Percentiles rank a stretch among this genome's conserved stretches.
These are phyloP conservation scores for Angomonas deanei DNA, from an alignment of 208 protist genomes.

Conservation along the genomic window DNA sequence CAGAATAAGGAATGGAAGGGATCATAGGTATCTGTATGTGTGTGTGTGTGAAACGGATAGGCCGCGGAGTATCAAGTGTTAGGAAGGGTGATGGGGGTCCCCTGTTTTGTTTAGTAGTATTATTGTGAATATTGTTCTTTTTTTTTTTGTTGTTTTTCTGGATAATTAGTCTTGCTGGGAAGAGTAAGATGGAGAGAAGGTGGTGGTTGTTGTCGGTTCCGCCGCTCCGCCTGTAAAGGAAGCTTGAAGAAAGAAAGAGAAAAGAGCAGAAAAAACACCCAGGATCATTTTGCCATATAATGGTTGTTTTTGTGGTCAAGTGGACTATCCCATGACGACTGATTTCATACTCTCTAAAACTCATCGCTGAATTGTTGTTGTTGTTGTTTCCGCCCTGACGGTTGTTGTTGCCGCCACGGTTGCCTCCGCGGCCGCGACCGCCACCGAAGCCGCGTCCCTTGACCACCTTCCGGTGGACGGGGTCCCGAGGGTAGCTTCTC, in stretches of 20 bases:
- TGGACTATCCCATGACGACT: not conserved
- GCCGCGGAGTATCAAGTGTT: not conserved
- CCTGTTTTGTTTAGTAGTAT: not conserved
- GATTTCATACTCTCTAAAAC: constrained; percentile 37
- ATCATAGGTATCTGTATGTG: not conserved
- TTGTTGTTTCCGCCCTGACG: constrained; percentile 37
- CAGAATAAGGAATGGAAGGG: not conserved
- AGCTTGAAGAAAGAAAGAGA: not conserved
- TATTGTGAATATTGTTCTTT: no score
- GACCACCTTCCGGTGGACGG: constrained; percentile 52
- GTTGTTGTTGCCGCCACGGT: constrained; percentile 34
- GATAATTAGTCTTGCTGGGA: no score
- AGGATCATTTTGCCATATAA: no score
- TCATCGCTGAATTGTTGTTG: constrained; percentile 79
- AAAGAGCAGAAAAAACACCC: not conserved
- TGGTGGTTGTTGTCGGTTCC: no score
- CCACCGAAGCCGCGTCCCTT: constrained; percentile 37
- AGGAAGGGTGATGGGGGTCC: not conserved
- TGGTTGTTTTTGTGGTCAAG: no score
- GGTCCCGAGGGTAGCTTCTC: constrained; percentile 78
- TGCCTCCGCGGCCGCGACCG: constrained; percentile 28
- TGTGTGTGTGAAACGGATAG: not conserved
- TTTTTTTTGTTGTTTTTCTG: not conserved
- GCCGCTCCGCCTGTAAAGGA: no score
- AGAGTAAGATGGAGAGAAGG: no score